Base-by-base conservation (phyloP, 306 rosid genomes). In the Mimosa bimucronata region DNA sequence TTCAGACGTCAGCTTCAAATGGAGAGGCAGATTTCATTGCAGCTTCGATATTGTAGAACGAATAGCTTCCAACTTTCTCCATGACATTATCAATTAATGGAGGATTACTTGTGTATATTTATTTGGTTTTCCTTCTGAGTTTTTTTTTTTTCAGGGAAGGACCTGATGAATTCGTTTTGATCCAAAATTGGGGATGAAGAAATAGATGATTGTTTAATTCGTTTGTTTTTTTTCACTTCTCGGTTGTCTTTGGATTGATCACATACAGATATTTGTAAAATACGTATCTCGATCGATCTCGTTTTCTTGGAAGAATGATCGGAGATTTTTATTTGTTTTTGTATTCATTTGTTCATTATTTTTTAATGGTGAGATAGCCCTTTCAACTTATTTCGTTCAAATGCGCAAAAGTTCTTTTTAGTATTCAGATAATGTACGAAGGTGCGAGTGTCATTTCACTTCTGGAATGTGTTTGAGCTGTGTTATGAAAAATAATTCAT, bases 1-100 rank as follows among this genome's bases (percentile, higher is more conserved):
- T 95, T 95, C 83, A 82, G 90, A 31, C 83, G 80, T 1, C 97
- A 90, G 66, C 97, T 95, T 88, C 83, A 15, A 73, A 73, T 95
- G 18, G 99, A 95, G 71, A 85, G 98, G 25, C 99, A 95, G 70
- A 79, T 91, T 23, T 92, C 96, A 0, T 77, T 93, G 66, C 85
- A 95, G 84, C 88, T 95, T 9, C 89, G 87, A 1, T 91, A 91
- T 66, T 11, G 82, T 57, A 74, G 83, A 25, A 87, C 67, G 44
- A 79, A 74, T 71, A 87, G 92, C 82, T 90, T 73, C 62, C 67
- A 84, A 45, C 31, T 19, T 1, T 87, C 88, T 76, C 86, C 88
- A 7, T 81, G 74, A 81, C 16, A 34, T n/a, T n/a, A n/a, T n/a
- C n/a, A n/a, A 14, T 30, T 8, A 18, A 19, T 18, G 25, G 71